Base-by-base conservation (phyloP, 495 filamentous ascomycete species). In the Neurospora sp. region DNA sequence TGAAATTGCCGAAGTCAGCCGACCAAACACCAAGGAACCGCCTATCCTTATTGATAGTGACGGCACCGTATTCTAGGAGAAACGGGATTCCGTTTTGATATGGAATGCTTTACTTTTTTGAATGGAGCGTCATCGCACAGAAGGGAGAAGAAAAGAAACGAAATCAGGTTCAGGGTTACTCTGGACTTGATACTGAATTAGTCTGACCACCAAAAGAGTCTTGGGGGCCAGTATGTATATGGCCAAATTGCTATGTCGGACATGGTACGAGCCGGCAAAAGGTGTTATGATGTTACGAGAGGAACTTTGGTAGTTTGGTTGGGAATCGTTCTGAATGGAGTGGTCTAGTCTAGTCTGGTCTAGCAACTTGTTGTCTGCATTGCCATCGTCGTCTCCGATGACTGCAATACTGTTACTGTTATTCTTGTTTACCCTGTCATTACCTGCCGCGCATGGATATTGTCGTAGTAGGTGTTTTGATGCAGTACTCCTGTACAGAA, bases 41-140 rank as follows among this genome's bases (percentile, higher is more conserved):
- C 96, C 96, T 5, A 98, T 99, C 77, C 91, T 97, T 84, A 98
- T 98, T 75, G 87, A 97, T 71, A 96, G 92, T 73, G 96, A 99
- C 80, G 96, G 96, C 65, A 98, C 96, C 9, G 94, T 99, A 70
- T 97, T 99, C 79, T 98, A 89, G 42, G 42, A 35, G 31, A 59
- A 27, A 22, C 35, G 68, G 35, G 68, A 69, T 9, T 65, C 53
- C 2, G 27, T 65, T 4, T 5, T 65, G 53, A 18, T 65, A 35
- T 65, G 53, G 53, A 35, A 65, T 65, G 53, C 11, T 31, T 65
- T 65, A 5, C 27, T 65, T 31, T 65, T 65, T 65, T 65, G 53
- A 65, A 31, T 37, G 5, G 40, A 16, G 41, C 16, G 16, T 44
- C 6, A 44, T 37, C 27, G 3, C 27, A 8, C 53, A 37, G 35